A percentile compares a stretch with the other conserved stretches of the same genome.
Evolutionary conservation across 768 basidiomycete genomes (phyloP).

Genomic region (Epithele typhae): DNA sequence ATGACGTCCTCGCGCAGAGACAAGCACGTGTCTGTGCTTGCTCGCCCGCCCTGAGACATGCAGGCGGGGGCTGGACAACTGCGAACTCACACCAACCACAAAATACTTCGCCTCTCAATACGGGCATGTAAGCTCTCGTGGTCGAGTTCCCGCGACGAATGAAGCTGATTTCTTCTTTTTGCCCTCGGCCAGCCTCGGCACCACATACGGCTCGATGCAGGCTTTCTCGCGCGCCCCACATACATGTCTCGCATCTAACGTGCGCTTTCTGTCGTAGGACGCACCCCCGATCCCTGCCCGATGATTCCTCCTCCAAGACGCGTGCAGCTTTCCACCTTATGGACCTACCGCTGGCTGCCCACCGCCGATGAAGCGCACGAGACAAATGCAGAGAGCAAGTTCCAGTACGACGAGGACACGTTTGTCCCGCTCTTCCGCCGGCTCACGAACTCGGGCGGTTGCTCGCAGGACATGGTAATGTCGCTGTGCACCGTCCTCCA

Average conservation of each 20-base stretch:
- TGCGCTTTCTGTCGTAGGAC: slow-evolving; percentile 33
- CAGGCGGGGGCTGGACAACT: too few relatives aligned
- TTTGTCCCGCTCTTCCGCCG: slow-evolving; percentile 44
- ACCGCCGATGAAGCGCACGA: not conserved
- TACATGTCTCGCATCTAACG: not conserved
- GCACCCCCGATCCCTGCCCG: slow-evolving; percentile 32
- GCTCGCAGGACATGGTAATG: too few relatives aligned
- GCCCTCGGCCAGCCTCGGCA: slow-evolving; percentile 23
- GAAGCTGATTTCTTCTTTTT: slow-evolving; percentile 39
- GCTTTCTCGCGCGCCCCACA: not conserved
- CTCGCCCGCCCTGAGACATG: too few relatives aligned
- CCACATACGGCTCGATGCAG: slow-evolving; percentile 30
- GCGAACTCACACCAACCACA: not conserved
- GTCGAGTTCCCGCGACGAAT: slow-evolving; percentile 31
- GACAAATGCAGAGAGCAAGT: not conserved
- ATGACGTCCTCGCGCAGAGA: slow-evolving; percentile 19
- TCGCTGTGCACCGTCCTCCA: slow-evolving; percentile 30
- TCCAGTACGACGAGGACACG: slow-evolving; percentile 24
- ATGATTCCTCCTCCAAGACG: slow-evolving; percentile 39
- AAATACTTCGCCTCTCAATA: slow-evolving; percentile 11
- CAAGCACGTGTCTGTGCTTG: too few relatives aligned
- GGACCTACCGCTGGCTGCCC: slow-evolving; percentile 41
- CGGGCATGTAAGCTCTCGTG: slow-evolving; percentile 9
- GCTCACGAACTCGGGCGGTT: slow-evolving; percentile 47
- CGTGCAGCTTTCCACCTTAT: slow-evolving; percentile 40